Percentiles rank a stretch among this genome's conserved stretches.
These are phyloP conservation scores for Hypoxylon crocopeplum DNA, from an alignment of 495 filamentous ascomycete genomes.

Conservation along the genomic window DNA sequence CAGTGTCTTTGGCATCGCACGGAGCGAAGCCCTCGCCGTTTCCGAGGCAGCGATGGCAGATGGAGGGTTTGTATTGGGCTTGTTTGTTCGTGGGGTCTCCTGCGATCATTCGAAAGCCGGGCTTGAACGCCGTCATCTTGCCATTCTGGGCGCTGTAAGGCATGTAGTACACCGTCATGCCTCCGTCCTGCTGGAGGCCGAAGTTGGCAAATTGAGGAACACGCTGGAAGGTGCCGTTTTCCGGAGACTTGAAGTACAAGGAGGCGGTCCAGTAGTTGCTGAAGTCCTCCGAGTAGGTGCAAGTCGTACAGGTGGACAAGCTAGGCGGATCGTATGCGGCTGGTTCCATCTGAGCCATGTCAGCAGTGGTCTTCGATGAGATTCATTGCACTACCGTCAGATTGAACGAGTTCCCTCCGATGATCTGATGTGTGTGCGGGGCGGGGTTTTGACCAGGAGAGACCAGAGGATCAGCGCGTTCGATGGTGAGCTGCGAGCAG, in stretches of 20 bases:
- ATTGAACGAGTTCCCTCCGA: constrained; percentile 50
- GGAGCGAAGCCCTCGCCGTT: constrained; percentile 67
- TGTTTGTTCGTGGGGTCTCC: constrained; percentile 61
- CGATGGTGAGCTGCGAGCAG: constrained; percentile 49
- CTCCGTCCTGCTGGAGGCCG: constrained; percentile 48
- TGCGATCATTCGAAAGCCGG: constrained; percentile 75
- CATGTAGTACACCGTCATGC: constrained; percentile 56
- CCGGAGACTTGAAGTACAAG: constrained; percentile 50
- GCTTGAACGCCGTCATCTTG: constrained; percentile 43
- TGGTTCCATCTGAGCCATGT: constrained; percentile 44
- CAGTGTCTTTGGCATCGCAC: constrained; percentile 59
- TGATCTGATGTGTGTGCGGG: constrained; percentile 48
- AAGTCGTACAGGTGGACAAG: constrained; percentile 47
- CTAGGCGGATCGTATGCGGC: constrained; percentile 41
- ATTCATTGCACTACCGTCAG: constrained; percentile 29
- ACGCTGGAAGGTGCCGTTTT: constrained; percentile 51
- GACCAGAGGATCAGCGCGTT: constrained; percentile 49
- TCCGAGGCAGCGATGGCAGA: constrained; percentile 68
- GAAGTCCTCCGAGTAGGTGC: constrained; percentile 46
- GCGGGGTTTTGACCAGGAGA: constrained; percentile 45
- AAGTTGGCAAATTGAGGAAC: constrained; percentile 54
- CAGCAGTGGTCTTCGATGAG: constrained; percentile 1
- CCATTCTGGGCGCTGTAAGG: constrained; percentile 49
- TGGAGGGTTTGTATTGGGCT: constrained; percentile 50
- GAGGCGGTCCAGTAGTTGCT: constrained; percentile 56